Evolutionary conservation across 345 rosid genomes (phyloP).

Genomic region (Salix arbutifolia): DNA sequence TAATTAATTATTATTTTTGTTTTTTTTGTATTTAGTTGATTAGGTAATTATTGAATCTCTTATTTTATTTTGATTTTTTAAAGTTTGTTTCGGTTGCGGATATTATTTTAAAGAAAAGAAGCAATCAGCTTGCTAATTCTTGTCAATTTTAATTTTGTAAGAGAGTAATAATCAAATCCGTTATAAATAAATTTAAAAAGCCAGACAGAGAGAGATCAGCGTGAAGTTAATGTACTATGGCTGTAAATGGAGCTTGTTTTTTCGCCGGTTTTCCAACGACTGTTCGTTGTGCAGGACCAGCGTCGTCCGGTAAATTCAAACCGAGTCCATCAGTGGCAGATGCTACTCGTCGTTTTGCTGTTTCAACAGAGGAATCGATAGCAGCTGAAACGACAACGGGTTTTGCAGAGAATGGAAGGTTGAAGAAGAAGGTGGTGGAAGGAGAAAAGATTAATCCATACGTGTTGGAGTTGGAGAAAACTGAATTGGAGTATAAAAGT

Average conservation of each 20-base stretch:
- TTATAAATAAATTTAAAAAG: too few relatives aligned
- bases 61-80: too few relatives aligned
- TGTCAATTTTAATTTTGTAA: too few relatives aligned
- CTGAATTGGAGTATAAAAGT: constrained; percentile 10
- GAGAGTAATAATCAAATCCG: too few relatives aligned
- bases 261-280: constrained; percentile 11
- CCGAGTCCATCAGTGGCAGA: background rate
- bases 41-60: too few relatives aligned
- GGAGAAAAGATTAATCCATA: background rate
- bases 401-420: background rate
- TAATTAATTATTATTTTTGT: too few relatives aligned
- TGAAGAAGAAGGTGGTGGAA: background rate
- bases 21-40: too few relatives aligned
- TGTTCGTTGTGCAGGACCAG: background rate
- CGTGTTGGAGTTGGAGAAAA: constrained; percentile 11
- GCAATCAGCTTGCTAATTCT: too few relatives aligned
- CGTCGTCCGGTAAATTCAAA: background rate
- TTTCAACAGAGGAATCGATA: background rate
- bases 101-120: too few relatives aligned
- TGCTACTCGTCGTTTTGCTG: background rate
- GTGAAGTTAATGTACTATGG: constrained; percentile 7
- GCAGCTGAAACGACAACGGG: background rate
- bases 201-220: too few relatives aligned
- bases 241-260: constrained; percentile 16
- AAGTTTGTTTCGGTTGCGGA: too few relatives aligned